Percentiles rank a stretch among this genome's conserved stretches.
Conservation (phyloP, 306 rosid species). For the Macrotyloma uniflorum region DNA sequence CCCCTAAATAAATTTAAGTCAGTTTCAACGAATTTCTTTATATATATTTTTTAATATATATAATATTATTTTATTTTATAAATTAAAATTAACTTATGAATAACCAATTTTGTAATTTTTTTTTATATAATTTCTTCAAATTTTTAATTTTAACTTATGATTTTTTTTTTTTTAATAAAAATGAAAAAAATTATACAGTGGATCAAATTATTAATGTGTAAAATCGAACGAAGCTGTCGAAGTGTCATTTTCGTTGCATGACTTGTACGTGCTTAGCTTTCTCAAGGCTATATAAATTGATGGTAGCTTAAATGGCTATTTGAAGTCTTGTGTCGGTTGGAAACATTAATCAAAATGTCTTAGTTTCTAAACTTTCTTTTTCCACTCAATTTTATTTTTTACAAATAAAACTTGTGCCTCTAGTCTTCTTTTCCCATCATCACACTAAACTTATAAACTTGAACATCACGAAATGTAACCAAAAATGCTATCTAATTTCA, state of each 20-base stretch:
- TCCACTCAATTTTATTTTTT: background rate
- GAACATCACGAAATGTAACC: conserved; percentile 20
- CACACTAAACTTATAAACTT: conserved; percentile 4
- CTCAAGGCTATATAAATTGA: background rate
- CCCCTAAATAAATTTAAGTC: too few species aligned
- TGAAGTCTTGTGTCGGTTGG: conserved; percentile 25
- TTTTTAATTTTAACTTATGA: too few species aligned
- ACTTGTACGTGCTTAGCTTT: conserved; percentile 28
- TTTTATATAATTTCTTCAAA: too few species aligned
- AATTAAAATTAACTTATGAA: too few species aligned
- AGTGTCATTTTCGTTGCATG: conserved; percentile 12
- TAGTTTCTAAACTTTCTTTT: conserved; percentile 29
- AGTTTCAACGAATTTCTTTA: too few species aligned
- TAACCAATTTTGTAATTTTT: too few species aligned
- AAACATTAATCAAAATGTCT: conserved; percentile 30
- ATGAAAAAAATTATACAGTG: too few species aligned
- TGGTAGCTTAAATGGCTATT: conserved; percentile 45
- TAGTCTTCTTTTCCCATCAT: background rate
- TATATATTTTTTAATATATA: too few species aligned
- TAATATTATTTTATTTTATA: too few species aligned
- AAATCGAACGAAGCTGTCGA: background rate
- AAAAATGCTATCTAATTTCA: background rate
- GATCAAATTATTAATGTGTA: background rate
- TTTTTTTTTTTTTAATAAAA: too few species aligned
- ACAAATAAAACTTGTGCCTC: background rate